phyloP scores from a whole-genome alignment of 768 basidiomycete species.

The Termitomyces sp. region DNA sequence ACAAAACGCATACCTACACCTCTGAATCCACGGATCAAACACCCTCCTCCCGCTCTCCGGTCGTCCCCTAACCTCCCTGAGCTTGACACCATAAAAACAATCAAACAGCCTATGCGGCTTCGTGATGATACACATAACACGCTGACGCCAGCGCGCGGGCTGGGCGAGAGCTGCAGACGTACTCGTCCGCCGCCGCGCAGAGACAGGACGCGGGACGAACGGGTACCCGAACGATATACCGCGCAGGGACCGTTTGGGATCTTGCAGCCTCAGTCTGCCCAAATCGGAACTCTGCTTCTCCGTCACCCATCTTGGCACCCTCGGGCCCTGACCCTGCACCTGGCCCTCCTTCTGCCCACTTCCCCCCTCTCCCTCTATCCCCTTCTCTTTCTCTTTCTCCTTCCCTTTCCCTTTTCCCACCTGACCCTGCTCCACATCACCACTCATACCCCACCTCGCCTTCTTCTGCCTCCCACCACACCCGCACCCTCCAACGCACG shows the following conservation, averaged over 20 bases:
- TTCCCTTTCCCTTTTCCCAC: slow-evolving; percentile 9
- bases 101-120: slow-evolving; percentile 46
- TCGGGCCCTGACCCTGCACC: slow-evolving; percentile 19
- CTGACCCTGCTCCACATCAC: not conserved
- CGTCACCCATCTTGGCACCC: slow-evolving; percentile 42
- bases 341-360: slow-evolving; percentile 14
- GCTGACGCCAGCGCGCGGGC: slow-evolving; percentile 21
- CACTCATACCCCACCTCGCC: not conserved
- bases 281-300: slow-evolving; percentile 44
- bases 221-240: slow-evolving; percentile 59
- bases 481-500: slow-evolving; percentile 7
- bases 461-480: slow-evolving; percentile 29
- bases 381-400: not conserved
- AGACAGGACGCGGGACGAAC: slow-evolving; percentile 51
- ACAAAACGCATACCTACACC: slow-evolving; percentile 57
- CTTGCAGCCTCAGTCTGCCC: slow-evolving; percentile 41
- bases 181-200: slow-evolving; percentile 26
- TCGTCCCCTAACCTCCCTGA: slow-evolving; percentile 41
- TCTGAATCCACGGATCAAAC: slow-evolving; percentile 60
- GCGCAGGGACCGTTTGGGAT: slow-evolving; percentile 42
- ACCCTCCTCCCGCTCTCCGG: slow-evolving; percentile 45
- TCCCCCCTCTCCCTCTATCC: not conserved
- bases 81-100: slow-evolving; percentile 42
- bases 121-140: slow-evolving; percentile 32
- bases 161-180: not conserved